Percentiles rank a stretch among this genome's conserved stretches.
These are phyloP conservation scores for Nicotiana otophora DNA, from an alignment of 257 asterid genomes.

Conservation along the genomic window DNA sequence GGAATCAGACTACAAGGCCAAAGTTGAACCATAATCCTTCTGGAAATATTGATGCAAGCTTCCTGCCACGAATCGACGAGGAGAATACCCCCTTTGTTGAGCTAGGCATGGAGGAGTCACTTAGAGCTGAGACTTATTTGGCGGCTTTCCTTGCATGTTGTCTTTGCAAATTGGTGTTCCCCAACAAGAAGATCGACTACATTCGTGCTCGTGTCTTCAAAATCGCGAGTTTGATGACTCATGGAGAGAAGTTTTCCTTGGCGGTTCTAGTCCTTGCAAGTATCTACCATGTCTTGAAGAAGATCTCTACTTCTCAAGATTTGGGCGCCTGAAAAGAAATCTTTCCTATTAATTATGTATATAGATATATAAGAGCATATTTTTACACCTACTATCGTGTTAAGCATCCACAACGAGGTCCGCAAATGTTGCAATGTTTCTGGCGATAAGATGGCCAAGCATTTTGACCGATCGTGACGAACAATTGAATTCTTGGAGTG, in stretches of 20 bases:
- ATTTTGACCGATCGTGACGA: not conserved
- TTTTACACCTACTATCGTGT: not conserved
- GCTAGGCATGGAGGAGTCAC: not conserved
- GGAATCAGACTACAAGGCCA: too few species aligned
- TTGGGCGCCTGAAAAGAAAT: too few species aligned
- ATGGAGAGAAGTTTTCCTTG: not conserved
- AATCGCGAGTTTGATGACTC: not conserved
- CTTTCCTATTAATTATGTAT: not conserved
- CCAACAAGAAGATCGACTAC: not conserved
- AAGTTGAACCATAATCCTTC: too few species aligned
- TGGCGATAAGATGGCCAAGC: not conserved
- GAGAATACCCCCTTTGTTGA: not conserved
- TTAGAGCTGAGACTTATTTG: not conserved
- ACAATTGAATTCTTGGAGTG: not conserved
- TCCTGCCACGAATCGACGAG: too few species aligned
- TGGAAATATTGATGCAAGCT: too few species aligned
- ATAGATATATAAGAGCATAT: not conserved
- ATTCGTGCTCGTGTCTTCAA: not conserved
- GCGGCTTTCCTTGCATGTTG: not conserved
- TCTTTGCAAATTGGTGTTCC: not conserved
- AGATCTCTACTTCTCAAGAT: not conserved
- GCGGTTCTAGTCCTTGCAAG: not conserved
- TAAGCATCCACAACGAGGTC: not conserved
- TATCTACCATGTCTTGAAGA: not conserved
- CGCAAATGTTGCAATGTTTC: not conserved